These are phyloP conservation scores for Calocera cornea DNA, from an alignment of 768 basidiomycete species.

Conservation along the genomic window DNA sequence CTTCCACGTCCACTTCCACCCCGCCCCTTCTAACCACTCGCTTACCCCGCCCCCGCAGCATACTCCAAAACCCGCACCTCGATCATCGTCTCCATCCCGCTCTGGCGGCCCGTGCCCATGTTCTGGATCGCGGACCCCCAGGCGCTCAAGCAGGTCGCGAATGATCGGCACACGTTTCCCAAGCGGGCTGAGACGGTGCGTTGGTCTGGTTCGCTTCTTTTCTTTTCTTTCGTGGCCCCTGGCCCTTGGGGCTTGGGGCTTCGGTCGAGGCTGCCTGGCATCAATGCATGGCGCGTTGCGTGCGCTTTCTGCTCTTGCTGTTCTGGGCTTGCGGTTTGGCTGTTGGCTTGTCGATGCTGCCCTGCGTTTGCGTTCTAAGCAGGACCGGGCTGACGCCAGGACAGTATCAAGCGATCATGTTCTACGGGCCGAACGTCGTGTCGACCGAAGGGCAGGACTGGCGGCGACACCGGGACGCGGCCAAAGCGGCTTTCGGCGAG, in stretches of 20 bases:
- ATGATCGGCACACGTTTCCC: conserved; percentile 26
- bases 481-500: conserved; percentile 41
- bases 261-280: too few species aligned
- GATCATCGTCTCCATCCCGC: conserved; percentile 25
- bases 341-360: too few species aligned
- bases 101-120: conserved; percentile 23
- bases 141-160: conserved; percentile 27
- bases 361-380: not conserved
- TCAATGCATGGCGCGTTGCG: too few species aligned
- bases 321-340: too few species aligned
- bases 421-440: conserved; percentile 38
- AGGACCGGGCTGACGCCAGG: not conserved
- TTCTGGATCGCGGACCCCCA: conserved; percentile 36
- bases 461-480: conserved; percentile 33
- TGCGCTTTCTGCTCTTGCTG: too few species aligned
- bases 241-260: too few species aligned
- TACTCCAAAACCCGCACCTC: conserved; percentile 32
- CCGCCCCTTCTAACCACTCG: not conserved
- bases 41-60: conserved; percentile 17
- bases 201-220: too few species aligned
- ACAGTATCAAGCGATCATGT: conserved; percentile 30
- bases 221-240: too few species aligned
- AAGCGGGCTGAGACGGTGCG: conserved; percentile 31
- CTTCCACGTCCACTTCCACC: not conserved
- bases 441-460: conserved; percentile 33